Evolutionary conservation across 2,329 filamentous ascomycete genomes (phyloP), one percentile per base, ranked within the genome.

Genomic region (Harringtonia lauricola): DNA sequence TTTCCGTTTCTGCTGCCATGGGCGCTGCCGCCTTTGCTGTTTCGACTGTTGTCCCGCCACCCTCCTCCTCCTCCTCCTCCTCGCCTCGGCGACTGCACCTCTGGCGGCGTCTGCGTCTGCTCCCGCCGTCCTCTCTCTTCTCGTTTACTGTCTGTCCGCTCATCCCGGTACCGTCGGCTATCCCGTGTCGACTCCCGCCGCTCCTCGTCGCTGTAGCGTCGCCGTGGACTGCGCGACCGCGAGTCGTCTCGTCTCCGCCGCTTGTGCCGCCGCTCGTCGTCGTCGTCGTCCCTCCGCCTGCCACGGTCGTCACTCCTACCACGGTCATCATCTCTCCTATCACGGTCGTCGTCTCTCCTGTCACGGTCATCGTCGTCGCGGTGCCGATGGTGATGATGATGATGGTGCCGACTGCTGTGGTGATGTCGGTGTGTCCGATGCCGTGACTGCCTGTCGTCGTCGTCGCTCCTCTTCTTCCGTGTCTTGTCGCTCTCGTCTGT

Each of bases 201-300:
- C 56, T 56, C 33, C 55, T 49, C 36, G 6, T 36, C 19, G 18
- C 19, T 24, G 18, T 24, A 6, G 6, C 7, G 24, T 10, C 24
- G 24, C 7, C 24, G 24, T 6, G 24, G 24, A 10, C 24, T 26
- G 24, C 24, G 24, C 24, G 24, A 26, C 24, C 24, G 24, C 24
- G 24, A 26, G 31, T 46, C 39, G n/a, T 41, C 18, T 3, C 26
- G 26, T 13, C 22, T 36, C 21, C 22, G 24, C 39, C 26, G 15
- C 15, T 24, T 28, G 21, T 8, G 8, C 35, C 24, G 30, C 18
- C 37, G 36, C 8, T 42, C 40, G 21, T 35, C 39, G 19, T 63
- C 61, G 36, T 68, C 64, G 36, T 64, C 64, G 48, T 66, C 64
- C 15, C 65, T 68, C 39, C 66, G 65, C 39, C 65, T 64, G 41